phyloP scores from a whole-genome alignment of 2,329 filamentous ascomycete species.

The Paracorniculantispora psalliotae region DNA sequence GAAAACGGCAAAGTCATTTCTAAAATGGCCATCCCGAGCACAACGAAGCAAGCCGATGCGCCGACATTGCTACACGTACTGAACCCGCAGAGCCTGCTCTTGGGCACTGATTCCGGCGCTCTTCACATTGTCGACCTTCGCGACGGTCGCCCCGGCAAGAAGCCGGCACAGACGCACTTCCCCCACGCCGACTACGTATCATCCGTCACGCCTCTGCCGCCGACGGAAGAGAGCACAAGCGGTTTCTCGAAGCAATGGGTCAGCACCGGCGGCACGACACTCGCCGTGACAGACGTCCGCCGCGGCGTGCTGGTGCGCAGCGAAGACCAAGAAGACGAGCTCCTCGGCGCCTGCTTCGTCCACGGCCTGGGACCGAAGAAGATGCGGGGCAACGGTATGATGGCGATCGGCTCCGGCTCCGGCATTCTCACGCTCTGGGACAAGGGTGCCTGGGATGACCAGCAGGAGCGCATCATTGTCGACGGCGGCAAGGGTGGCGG shows the following conservation, averaged over 20 bases:
- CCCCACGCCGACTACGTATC: conserved; percentile 94
- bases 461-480: conserved; percentile 81
- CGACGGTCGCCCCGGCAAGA: conserved; percentile 51
- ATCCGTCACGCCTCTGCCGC: conserved; percentile 76
- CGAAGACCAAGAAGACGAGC: conserved; percentile 91
- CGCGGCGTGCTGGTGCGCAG: conserved; percentile 81
- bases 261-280: conserved; percentile 83
- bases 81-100: conserved; percentile 80
- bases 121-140: conserved; percentile 85
- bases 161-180: conserved; percentile 72
- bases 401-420: conserved; percentile 69
- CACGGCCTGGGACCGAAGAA: conserved; percentile 66
- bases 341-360: conserved; percentile 77
- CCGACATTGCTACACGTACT: conserved; percentile 78
- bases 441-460: conserved; percentile 89
- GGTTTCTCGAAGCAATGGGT: conserved; percentile 94
- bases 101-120: conserved; percentile 85
- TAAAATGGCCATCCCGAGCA: conserved; percentile 72
- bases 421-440: conserved; percentile 93
- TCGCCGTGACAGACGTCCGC: conserved; percentile 84
- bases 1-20: conserved; percentile 64
- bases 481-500: conserved; percentile 58
- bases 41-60: conserved; percentile 55
- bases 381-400: conserved; percentile 63
- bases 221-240: conserved; percentile 74